Conservation (phyloP, 2,329 filamentous ascomycete species). For the Xylariaceae sp. region DNA sequence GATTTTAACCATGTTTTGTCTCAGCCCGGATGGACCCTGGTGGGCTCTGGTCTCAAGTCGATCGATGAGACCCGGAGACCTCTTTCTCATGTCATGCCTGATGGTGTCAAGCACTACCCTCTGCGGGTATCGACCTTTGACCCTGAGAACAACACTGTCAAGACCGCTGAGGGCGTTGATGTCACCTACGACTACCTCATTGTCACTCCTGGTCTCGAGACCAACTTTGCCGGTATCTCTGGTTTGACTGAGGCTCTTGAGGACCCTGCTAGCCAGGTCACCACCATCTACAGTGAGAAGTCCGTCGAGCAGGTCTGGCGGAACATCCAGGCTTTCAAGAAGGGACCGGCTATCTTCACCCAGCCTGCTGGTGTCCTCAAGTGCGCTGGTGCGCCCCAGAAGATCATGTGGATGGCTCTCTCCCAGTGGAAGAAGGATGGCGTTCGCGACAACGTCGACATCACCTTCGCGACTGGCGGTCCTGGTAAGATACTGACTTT, state of each 20-base stretch:
- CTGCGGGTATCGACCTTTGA: constrained; percentile 33
- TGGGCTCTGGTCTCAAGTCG: constrained; percentile 34
- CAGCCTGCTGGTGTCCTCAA: constrained; percentile 37
- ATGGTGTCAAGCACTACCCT: constrained; percentile 34
- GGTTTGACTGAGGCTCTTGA: constrained; percentile 34
- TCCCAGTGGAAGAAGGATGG: constrained; percentile 36
- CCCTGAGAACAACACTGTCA: constrained; percentile 34
- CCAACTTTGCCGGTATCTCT: constrained; percentile 33
- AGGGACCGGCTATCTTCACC: constrained; percentile 36
- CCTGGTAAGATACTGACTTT: constrained; percentile 20
- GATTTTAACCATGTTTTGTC: neutral
- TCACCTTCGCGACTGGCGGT: constrained; percentile 34
- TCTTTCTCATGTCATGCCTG: constrained; percentile 30
- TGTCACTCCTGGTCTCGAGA: constrained; percentile 35
- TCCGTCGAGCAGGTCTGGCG: constrained; percentile 34
- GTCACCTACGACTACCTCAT: constrained; percentile 36
- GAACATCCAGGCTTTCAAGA: constrained; percentile 34
- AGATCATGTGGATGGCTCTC: constrained; percentile 38
- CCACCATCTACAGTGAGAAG: constrained; percentile 36
- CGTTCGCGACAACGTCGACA: constrained; percentile 30
- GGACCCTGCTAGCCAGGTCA: constrained; percentile 32
- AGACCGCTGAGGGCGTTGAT: constrained; percentile 33
- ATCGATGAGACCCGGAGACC: constrained; percentile 29
- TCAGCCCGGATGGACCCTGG: constrained; percentile 37
- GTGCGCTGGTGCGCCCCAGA: constrained; percentile 37